Base-by-base conservation (phyloP, 2,329 filamentous ascomycete genomes). In the Elsinoe arachidis region DNA sequence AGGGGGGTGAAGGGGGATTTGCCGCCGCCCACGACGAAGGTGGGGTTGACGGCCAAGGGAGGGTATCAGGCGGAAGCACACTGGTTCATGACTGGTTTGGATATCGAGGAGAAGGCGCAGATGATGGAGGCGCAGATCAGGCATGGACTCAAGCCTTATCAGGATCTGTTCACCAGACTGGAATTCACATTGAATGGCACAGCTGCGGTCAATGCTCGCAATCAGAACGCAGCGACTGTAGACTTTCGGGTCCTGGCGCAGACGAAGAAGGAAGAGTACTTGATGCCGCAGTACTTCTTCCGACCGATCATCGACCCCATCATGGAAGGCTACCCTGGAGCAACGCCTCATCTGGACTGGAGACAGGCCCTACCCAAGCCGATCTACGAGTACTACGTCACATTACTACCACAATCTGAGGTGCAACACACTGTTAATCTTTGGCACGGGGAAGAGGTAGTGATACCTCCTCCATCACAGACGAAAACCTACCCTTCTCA, bases 11-110 rank as follows among this genome's bases (percentile, higher is more conserved):
- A 70, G 52, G 73, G 70, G 7, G 67, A 68, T 2, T 70, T 75
- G 0, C 77, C 78, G 2, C 77, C 77, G 4, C 69, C 75, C 6
- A 80, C 77, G 0, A 80, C 76, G 10, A 80, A 80, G 64, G 68
- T 76, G 15, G 76, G 75, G 14, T 65, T 79, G 55, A 76, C 75
- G 1, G 75, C 74, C 0, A 66, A 66, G 17, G 75, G 74, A 9
- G 76, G 76, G 35, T 77, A 73, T 62, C 74, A 78, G 63, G 75
- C 75, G 7, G 75, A 78, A 62, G 65, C 69, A 1, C 69, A 69
- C 43, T 77, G 71, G 63, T 78, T 73, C 62, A 66, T 77, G 9
- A 70, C 69, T 5, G 77, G 73, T 3, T 71, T 74, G 23, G 73
- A 77, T 65, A 73, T 77, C 58, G 61, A 69, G 46, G 71, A 70